phyloP scores from a whole-genome alignment of 176 grass and related monocot species.

The Stipa capillata region DNA sequence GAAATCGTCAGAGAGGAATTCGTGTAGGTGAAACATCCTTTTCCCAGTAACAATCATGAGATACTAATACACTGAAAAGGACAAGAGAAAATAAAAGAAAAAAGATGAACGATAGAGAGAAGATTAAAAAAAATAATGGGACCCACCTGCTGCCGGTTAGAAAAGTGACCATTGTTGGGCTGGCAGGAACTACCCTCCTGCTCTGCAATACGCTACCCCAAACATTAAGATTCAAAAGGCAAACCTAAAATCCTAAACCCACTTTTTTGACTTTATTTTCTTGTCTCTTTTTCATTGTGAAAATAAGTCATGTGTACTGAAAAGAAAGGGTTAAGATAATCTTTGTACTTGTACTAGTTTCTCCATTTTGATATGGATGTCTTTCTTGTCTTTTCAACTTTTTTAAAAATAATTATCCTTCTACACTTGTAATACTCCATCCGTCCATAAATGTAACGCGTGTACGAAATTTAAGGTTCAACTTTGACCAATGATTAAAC shows the following conservation, averaged over 20 bases:
- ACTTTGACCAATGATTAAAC: too few species aligned
- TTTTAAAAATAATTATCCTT: too few species aligned
- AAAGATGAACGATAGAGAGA: too few species aligned
- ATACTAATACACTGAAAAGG: background rate
- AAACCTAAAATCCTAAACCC: background rate
- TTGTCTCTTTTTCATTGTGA: background rate
- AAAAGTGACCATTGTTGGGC: slow-evolving; percentile 30
- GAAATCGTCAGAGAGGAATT: background rate
- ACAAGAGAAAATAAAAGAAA: background rate
- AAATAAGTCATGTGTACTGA: slow-evolving; percentile 4
- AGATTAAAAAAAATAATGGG: background rate
- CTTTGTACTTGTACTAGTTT: background rate
- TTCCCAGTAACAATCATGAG: slow-evolving; percentile 19
- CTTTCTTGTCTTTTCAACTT: too few species aligned
- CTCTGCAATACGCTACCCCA: background rate
- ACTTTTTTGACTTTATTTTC: slow-evolving; percentile 10
- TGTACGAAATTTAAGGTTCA: too few species aligned
- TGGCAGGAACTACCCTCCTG: slow-evolving; percentile 19
- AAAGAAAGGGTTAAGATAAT: background rate
- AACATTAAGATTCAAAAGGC: slow-evolving; percentile 9
- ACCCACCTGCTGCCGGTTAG: background rate
- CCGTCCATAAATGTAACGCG: too few species aligned
- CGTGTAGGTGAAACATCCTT: slow-evolving; percentile 22
- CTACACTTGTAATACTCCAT: too few species aligned
- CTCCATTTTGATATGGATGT: too few species aligned